phyloP scores from a whole-genome alignment of 1,284 basidiomycete genomes.

The Boletus sp. region DNA sequence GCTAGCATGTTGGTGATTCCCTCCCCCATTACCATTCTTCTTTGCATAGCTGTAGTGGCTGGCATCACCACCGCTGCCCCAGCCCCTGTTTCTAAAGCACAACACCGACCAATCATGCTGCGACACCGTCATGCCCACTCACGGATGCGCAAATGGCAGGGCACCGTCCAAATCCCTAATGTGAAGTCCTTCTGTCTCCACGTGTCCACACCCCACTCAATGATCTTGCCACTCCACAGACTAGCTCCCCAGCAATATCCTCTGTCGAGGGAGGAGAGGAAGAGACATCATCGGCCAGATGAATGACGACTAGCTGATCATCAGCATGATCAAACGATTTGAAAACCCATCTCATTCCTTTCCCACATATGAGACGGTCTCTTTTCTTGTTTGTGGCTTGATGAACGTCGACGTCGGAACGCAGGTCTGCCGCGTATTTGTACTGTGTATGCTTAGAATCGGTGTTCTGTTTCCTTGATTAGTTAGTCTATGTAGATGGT shows the following conservation, averaged over 20 bases:
- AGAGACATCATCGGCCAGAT: not conserved
- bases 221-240: not conserved
- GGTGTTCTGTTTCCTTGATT: too few relatives aligned
- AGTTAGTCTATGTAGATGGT: too few relatives aligned
- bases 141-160: not conserved
- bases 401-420: not conserved
- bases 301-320: not conserved
- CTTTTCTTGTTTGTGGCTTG: not conserved
- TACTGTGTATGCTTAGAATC: too few relatives aligned
- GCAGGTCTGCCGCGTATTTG: not conserved
- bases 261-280: not conserved
- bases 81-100: not conserved
- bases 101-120: not conserved
- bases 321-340: not conserved
- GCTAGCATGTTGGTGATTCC: slow-evolving; percentile 9
- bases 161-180: not conserved
- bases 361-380: not conserved
- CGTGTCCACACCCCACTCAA: too few relatives aligned
- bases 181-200: not conserved
- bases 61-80: slow-evolving; percentile 3
- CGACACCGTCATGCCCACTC: slow-evolving; percentile 1
- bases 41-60: slow-evolving; percentile 5
- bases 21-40: not conserved
- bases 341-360: not conserved
- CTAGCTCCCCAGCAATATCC: not conserved